Evolutionary conservation across 768 basidiomycete genomes (phyloP).

Genomic region (Macrolepiota dolichaula): DNA sequence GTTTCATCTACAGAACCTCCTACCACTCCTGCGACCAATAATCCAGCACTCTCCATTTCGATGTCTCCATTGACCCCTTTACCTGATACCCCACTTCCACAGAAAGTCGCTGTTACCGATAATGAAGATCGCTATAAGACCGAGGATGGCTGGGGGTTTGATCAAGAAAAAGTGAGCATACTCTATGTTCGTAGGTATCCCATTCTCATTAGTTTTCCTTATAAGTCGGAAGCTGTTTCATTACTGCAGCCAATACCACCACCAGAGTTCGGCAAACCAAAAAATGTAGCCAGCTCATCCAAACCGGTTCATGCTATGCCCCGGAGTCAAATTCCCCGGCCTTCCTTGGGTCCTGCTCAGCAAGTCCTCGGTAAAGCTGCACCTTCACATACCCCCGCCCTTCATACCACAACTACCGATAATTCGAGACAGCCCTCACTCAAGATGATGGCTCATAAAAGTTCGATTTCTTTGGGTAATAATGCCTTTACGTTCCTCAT

Average conservation of each 20-base stretch:
- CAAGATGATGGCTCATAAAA: conserved; percentile 5
- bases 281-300: conserved; percentile 11
- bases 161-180: conserved; percentile 21
- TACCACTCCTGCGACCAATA: neutral
- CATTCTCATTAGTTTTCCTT: neutral
- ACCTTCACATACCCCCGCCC: conserved; percentile 16
- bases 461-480: neutral
- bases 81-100: conserved; percentile 41
- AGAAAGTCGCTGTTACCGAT: conserved; percentile 11
- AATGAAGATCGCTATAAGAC: conserved; percentile 20
- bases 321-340: conserved; percentile 30
- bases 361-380: conserved; percentile 8
- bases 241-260: conserved; percentile 13
- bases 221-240: neutral
- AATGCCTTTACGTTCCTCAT: conserved; percentile 10
- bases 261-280: conserved; percentile 8
- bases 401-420: neutral
- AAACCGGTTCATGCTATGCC: conserved; percentile 8
- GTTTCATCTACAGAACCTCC: conserved; percentile 11
- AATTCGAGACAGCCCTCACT: neutral
- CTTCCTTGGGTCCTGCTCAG: conserved; percentile 18
- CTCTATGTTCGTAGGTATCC: neutral
- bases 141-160: conserved; percentile 20
- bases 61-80: conserved; percentile 47
- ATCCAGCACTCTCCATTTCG: neutral